Base-by-base conservation (phyloP, 1,284 basidiomycete genomes). In the Apiotrichum gracile region DNA sequence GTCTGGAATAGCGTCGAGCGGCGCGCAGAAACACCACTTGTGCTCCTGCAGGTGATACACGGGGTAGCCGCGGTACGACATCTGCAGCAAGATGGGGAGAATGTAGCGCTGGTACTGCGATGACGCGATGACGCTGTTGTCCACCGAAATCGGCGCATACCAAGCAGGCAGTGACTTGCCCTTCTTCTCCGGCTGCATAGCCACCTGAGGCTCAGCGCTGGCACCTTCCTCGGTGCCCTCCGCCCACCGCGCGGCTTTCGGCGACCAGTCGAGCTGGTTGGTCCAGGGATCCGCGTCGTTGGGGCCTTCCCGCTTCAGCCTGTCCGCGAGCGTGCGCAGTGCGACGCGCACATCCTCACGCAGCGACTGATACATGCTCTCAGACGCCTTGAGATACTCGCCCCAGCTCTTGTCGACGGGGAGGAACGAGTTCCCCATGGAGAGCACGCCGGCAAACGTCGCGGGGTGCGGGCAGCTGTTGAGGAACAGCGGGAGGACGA, bases 211-310 rank as follows among this genome's bases (percentile, higher is more conserved):
- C 43, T 31, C 41, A 10, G 8, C 26, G 26, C 26, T 9, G 7
- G 35, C 57, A 19, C 47, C 44, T 31, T 49, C 43, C 21, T 31
- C 44, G 13, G 33, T 43, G 19, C 54, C 58, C 25, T 68, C 66
- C 1, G 61, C n/a, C 73, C 75, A 78, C 64, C 86, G 83, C n/a
- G 85, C 84, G 3, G 83, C 79, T 73, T 97, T 97, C 0, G 90
- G 90, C 2, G 87, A 85, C 94, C 94, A 98, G 71, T 99, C 93
- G 49, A 98, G 78, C 71, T 99, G 96, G 45, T 80, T 82, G 17
- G 91, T 76, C 93, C 93, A 98, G 2, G 85, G 82, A 70, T 94
- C 88, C 1, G 82, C 79, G 60, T 82, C 82, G 22, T 45, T 27
- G 10, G 52, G 56, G 66, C 73, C 81, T 77, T 25, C 85, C 80